Percentiles rank a stretch among this genome's conserved stretches.
Conservation (phyloP, 306 rosid species). For the Begonia peltatifolia region DNA sequence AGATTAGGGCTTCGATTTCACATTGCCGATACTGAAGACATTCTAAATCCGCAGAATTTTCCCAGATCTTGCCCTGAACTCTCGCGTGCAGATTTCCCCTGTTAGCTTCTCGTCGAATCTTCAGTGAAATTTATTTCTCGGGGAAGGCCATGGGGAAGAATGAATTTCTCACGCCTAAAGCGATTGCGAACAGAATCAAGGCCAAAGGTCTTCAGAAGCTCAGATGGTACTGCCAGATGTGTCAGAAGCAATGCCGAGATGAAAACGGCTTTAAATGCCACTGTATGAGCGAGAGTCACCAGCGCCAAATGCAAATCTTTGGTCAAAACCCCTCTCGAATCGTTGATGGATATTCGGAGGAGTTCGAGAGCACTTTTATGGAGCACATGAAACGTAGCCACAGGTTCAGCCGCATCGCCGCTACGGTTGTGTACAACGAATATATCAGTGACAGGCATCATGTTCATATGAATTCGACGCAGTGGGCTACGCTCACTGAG, state of each 20-base stretch:
- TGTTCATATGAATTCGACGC: slow-evolving; percentile 70
- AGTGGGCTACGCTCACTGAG: slow-evolving; percentile 79
- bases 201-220: slow-evolving; percentile 95
- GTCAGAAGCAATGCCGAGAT: slow-evolving; percentile 92
- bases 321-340: slow-evolving; percentile 67
- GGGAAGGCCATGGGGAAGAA: slow-evolving; percentile 59
- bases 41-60: too few species aligned
- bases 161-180: slow-evolving; percentile 76
- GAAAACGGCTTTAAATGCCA: slow-evolving; percentile 94
- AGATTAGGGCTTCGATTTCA: too few species aligned
- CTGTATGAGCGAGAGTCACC: slow-evolving; percentile 88
- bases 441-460: slow-evolving; percentile 77
- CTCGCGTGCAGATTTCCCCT: too few species aligned
- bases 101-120: too few species aligned
- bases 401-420: slow-evolving; percentile 76
- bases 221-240: slow-evolving; percentile 97
- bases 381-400: slow-evolving; percentile 89
- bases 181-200: slow-evolving; percentile 80
- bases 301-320: slow-evolving; percentile 84
- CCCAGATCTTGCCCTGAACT: too few species aligned
- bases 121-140: too few species aligned
- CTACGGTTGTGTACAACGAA: slow-evolving; percentile 84
- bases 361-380: slow-evolving; percentile 54
- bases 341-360: slow-evolving; percentile 68
- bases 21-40: too few species aligned